Base-by-base conservation (phyloP, 2,329 filamentous ascomycete genomes). In the Dactylellina haptotyla region DNA sequence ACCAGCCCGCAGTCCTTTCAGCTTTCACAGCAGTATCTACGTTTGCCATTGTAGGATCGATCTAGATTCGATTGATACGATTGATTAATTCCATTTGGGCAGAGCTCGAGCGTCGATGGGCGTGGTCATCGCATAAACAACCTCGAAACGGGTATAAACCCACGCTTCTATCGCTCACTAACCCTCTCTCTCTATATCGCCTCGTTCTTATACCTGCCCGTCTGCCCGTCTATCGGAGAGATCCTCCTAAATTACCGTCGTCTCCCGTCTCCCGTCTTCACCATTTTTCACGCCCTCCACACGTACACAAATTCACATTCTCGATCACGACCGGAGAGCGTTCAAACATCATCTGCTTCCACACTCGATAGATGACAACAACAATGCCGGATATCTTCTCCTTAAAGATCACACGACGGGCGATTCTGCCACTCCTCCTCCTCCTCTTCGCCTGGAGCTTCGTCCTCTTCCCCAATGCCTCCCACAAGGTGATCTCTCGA, bases 401-500 rank as follows among this genome's bases (percentile, higher is more conserved):
- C 8, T 9, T 30, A 1, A 65, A 65, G 28, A 20, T 48, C 59
- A 41, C 32, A n/a, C 53, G 54, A 25, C 59, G 67, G 23, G 59
- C 67, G 1, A 18, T 65, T 23, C 67, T 72, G 10, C 67, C 67
- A 10, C 37, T 72, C 2, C 18, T 46, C 9, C 59, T 72, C 18
- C 53, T 72, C 1, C 3, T 72, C 20, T 59, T 72, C 53, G 28
- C 59, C 43, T 72, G 67, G 67, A 34, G 43, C 53, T 64, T 64
- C 45, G 67, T 72, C 2, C 67, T 72, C 32, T 72, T 72, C 53
- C 67, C 67, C 2, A 32, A 54, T 23, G 53, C 59, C 28, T 59
- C 59, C 1, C 28, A 32, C 0, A 37, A 54, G 6, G 61, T 72
- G 2, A 72, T 72, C 51, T 54, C 67, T 10, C 43, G 59, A 5